These are phyloP conservation scores for Venturia oleaginea DNA, from an alignment of 2,329 filamentous ascomycete species.

Conservation along the genomic window DNA sequence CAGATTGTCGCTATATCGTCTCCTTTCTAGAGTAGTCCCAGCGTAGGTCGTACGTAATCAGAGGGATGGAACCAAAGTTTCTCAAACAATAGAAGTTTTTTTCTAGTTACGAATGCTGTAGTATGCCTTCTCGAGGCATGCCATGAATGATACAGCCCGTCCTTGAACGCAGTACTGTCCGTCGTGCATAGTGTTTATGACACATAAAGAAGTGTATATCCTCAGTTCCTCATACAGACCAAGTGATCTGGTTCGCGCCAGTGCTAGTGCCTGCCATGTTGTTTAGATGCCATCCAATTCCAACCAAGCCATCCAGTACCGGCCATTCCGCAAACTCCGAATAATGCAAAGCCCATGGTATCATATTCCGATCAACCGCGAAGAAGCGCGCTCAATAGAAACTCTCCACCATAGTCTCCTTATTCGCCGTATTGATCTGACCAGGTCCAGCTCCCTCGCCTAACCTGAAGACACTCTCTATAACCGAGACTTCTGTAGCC, in stretches of 20 bases:
- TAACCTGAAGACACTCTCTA: constrained; percentile 91
- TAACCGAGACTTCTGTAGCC: constrained; percentile 91
- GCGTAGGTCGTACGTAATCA: neutral
- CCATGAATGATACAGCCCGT: neutral
- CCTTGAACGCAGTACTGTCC: constrained; percentile 1
- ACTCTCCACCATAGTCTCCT: constrained; percentile 97
- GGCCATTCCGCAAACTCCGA: neutral
- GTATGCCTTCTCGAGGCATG: neutral
- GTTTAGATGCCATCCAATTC: neutral
- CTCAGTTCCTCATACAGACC: neutral
- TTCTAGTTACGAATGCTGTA: neutral
- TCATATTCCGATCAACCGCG: neutral
- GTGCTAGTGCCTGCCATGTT: neutral
- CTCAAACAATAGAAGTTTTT: neutral
- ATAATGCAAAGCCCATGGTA: constrained; percentile 5
- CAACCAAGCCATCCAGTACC: neutral
- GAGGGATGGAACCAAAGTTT: neutral
- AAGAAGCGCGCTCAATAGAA: constrained; percentile 62
- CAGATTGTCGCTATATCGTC: too few relatives aligned
- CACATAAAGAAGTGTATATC: neutral
- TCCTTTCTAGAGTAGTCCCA: too few relatives aligned
- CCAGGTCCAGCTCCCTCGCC: constrained; percentile 74
- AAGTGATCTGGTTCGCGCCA: neutral
- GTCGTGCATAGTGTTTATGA: neutral
- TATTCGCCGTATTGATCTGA: constrained; percentile 74